Base-by-base conservation (phyloP, 257 asterid genomes). In the Plantago elongata region DNA sequence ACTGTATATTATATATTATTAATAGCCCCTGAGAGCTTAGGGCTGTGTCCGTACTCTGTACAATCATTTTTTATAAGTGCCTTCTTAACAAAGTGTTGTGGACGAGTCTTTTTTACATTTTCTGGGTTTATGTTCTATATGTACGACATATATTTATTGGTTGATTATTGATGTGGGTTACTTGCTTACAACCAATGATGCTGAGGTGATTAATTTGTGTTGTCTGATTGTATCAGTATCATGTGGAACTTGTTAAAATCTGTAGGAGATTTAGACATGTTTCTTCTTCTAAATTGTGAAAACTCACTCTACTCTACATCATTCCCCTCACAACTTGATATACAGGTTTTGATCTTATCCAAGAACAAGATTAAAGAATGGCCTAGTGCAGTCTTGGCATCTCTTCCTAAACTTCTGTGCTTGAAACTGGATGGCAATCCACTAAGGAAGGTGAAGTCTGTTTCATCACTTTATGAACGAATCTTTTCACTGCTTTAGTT, bases 341-440 rank as follows among this genome's bases (percentile, higher is more conserved):
- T 74, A 80, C 86, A 92, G 99, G 77, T 79, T 22, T 74, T 92
- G 68, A 75, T 86, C 74, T 73, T 92, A 77, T 86, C 99, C 60
- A 84, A 84, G 83, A 92, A 92, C 86, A 92, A 81, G 87, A 89
- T 92, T 34, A 80, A 74, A 73, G 89, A 78, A 71, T 89, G 99
- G 96, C 99, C 97, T 67, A 67, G 89, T 72, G 78, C 75, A 29
- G 71, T 86, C 69, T 76, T 92, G 76, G 73, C 78, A 65, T 74
- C 84, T 29, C 84, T 92, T 65, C 83, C 84, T 45, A 90, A 77
- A 68, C 95, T 92, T 69, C 45, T 89, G 69, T 89, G 91, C 88
- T 79, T 92, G 78, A 89, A 89, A 78, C 83, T 92, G 73, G 99
- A 92, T 77, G 83, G 79, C 43, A 92, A 92, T 77, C 90, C 78